Percentiles rank a stretch among this genome's conserved stretches.
Evolutionary conservation across 768 basidiomycete species (phyloP).

Genomic region (Scleroderma bovista): DNA sequence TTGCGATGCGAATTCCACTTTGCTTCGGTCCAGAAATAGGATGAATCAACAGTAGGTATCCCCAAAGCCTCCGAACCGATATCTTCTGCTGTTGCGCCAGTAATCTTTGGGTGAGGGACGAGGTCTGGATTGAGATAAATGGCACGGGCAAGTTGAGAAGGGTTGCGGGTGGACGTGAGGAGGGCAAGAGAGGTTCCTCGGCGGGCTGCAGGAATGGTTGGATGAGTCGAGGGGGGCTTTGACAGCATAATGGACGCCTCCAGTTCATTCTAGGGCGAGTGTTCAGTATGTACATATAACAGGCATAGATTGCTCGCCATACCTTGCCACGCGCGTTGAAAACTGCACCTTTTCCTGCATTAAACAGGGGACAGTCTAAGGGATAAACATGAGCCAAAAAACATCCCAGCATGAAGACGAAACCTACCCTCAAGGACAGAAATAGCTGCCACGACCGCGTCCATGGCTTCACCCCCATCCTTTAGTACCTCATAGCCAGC

Average conservation of each 20-base stretch:
- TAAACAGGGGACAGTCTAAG: constrained; percentile 75
- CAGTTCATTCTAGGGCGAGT: constrained; percentile 61
- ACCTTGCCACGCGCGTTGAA: constrained; percentile 81
- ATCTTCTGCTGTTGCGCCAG: constrained; percentile 57
- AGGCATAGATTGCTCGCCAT: neutral
- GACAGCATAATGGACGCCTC: constrained; percentile 81
- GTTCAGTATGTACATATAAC: neutral
- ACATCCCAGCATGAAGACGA: neutral
- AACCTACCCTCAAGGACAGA: constrained; percentile 60
- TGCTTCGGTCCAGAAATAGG: constrained; percentile 71
- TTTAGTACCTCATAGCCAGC: constrained; percentile 63
- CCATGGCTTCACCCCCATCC: constrained; percentile 75
- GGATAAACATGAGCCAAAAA: neutral
- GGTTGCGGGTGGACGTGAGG: constrained; percentile 63
- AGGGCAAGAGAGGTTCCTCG: constrained; percentile 64
- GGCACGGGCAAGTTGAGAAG: constrained; percentile 61
- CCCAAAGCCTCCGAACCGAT: constrained; percentile 50
- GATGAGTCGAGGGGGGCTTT: constrained; percentile 62
- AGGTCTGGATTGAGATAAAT: constrained; percentile 62
- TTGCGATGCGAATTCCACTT: constrained; percentile 75
- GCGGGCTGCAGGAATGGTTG: constrained; percentile 50
- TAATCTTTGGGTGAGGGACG: constrained; percentile 68
- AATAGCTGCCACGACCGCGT: constrained; percentile 74
- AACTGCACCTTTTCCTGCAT: constrained; percentile 75
- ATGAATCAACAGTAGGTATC: constrained; percentile 57